Percentiles rank a stretch among this genome's conserved stretches.
Evolutionary conservation across 2,329 filamentous ascomycete genomes (phyloP).

Genomic region (Cercospora brassicicola): DNA sequence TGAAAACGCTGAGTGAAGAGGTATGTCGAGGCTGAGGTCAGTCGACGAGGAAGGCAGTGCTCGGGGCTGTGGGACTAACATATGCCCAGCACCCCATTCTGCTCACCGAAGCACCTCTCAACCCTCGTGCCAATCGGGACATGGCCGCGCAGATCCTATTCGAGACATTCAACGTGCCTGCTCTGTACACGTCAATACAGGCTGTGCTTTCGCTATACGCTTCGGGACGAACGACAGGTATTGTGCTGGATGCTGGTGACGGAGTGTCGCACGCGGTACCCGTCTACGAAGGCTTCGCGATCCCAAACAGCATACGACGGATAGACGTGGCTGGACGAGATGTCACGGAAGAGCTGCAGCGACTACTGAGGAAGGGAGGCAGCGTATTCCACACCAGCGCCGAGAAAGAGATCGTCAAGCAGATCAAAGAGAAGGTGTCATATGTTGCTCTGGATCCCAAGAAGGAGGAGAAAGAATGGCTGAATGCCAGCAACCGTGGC

Average conservation of each 20-base stretch:
- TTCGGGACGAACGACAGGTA: conserved; percentile 90
- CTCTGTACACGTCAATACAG: conserved; percentile 94
- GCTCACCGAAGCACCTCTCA: conserved; percentile 91
- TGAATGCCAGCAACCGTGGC: conserved; percentile 64
- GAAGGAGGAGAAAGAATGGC: conserved; percentile 96
- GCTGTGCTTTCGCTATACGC: conserved; percentile 95
- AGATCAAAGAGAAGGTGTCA: conserved; percentile 92
- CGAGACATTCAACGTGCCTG: conserved; percentile 97
- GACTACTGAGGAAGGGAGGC: conserved; percentile 84
- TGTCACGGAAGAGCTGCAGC: conserved; percentile 93
- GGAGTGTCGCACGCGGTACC: conserved; percentile 96
- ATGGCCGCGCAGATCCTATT: conserved; percentile 96
- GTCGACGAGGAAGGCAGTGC: conserved; percentile 2
- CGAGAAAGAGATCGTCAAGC: conserved; percentile 96
- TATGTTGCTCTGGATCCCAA: conserved; percentile 89
- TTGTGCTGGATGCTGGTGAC: conserved; percentile 92
- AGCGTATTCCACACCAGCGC: conserved; percentile 96
- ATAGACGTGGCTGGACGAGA: conserved; percentile 96
- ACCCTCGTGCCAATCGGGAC: conserved; percentile 92
- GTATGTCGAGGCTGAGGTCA: conserved; percentile 49
- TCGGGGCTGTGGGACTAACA: conserved; percentile 14
- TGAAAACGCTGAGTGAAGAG: conserved; percentile 97
- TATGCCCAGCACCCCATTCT: conserved; percentile 78
- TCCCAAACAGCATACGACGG: conserved; percentile 89
- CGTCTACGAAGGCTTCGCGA: conserved; percentile 96